Base-by-base conservation (phyloP, 805 yeast genomes). In the Pichia exigua region DNA sequence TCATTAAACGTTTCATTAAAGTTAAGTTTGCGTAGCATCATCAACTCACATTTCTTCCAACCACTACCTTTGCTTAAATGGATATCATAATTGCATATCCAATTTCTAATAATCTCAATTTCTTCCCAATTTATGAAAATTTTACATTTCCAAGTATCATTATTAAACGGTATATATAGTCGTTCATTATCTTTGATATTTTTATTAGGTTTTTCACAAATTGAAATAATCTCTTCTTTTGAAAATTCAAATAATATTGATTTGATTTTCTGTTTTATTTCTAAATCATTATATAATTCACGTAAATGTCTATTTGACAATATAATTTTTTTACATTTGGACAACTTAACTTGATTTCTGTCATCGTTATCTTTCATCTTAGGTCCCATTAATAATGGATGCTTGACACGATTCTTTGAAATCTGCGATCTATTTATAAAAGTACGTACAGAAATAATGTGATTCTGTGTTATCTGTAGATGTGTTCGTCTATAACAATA, bases 361-460 rank as follows among this genome's bases (percentile, higher is more conserved):
- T 18, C 22, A 17, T 28, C 27, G n/a, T 44, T 24, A 15, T 15
- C 45, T 35, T 13, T 42, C 3, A 56, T 30, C 12, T 56, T 44
- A 17, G 51, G 42, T 22, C 45, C 39, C 50, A 51, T 39, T 21
- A 47, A 27, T 13, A 51, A 27, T 40, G 50, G 50, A 57, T 51
- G 46, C 58, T 59, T 24, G 42, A 42, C 27, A 54, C 54, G 46
- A 39, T 57, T 57, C 39, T 58, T 58, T 44, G 60, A 53, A 3
- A 64, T 51, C 44, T 63, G 62, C 21, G 51, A 55, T 17, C 59
- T 45, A 41, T 65, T 63, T 13, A 65, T 52, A 42, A 64, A 65
- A 1, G 66, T 61, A 20, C 68, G 51, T 6, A 63, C 53, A 1
- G 67, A 60, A 3, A 65, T 26, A 15, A 54, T 61, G 45, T 48